phyloP scores from a whole-genome alignment of 129 eudicot genomes.

The Tagetes erecta region DNA sequence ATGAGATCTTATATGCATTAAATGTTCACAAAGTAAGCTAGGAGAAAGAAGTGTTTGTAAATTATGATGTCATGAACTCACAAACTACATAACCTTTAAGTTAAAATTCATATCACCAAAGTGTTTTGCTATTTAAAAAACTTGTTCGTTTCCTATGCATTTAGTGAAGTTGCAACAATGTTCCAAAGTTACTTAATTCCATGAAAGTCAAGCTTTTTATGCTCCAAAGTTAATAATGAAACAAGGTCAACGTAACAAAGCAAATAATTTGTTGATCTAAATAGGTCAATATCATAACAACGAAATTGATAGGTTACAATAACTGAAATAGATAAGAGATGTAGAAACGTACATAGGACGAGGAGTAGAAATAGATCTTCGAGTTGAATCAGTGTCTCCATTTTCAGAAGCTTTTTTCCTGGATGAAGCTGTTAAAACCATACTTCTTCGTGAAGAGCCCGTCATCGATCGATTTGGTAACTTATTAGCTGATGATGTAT shows the following conservation, averaged over 20 bases:
- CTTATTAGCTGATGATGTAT: constrained; percentile 8
- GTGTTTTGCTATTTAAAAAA: neutral
- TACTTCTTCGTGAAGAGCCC: constrained; percentile 60
- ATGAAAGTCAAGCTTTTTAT: neutral
- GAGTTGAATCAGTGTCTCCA: constrained; percentile 31
- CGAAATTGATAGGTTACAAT: neutral
- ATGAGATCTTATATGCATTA: neutral
- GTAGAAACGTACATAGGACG: constrained; percentile 59
- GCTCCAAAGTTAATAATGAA: neutral
- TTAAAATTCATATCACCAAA: neutral
- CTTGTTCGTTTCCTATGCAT: neutral
- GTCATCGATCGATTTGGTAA: constrained; percentile 17
- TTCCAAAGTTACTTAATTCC: too few species aligned
- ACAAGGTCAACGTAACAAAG: constrained; percentile 13
- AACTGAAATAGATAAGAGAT: neutral
- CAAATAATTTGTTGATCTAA: neutral
- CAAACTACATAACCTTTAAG: neutral
- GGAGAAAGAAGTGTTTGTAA: neutral
- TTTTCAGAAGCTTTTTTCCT: constrained; percentile 50
- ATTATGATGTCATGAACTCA: neutral
- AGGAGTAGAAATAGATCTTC: constrained; percentile 57
- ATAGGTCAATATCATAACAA: neutral
- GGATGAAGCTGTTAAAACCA: constrained; percentile 49
- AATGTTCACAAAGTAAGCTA: neutral
- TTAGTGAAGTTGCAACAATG: neutral